Conservation (phyloP, 2,329 filamentous ascomycete genomes). For the Tolypocladium paradoxum region DNA sequence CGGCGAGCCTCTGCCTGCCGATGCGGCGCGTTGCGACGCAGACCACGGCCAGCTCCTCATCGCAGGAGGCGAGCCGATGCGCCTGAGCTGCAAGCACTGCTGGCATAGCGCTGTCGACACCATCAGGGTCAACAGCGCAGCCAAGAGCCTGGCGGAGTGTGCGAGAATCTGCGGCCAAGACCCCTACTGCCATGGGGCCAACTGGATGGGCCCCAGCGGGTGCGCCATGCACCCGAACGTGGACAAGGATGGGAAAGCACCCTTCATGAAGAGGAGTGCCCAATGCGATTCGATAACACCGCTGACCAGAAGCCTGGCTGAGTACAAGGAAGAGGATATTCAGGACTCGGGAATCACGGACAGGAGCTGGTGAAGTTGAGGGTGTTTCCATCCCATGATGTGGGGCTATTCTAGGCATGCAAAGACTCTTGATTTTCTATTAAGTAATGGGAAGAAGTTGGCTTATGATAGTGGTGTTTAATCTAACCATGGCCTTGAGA, state of each 20-base stretch:
- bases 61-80: not conserved
- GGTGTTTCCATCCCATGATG: too few relatives aligned
- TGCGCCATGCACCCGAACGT: not conserved
- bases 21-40: not conserved
- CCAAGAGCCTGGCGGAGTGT: conserved; percentile 3
- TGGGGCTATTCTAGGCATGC: too few relatives aligned
- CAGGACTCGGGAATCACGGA: not conserved
- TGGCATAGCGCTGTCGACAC: not conserved
- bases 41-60: not conserved
- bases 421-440: too few relatives aligned
- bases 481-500: too few relatives aligned
- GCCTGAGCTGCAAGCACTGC: conserved; percentile 3
- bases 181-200: conserved; percentile 1
- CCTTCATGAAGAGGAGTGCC: not conserved
- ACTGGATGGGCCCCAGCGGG: conserved; percentile 2
- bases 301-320: not conserved
- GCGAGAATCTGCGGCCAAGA: conserved; percentile 2
- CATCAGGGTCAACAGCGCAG: not conserved
- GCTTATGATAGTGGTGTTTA: too few relatives aligned
- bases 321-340: not conserved
- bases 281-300: not conserved
- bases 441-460: too few relatives aligned
- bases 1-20: not conserved
- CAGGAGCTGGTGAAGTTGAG: not conserved
- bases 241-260: not conserved